Conservation (phyloP, 2,329 filamentous ascomycete genomes). For the Diplocarpon mali region DNA sequence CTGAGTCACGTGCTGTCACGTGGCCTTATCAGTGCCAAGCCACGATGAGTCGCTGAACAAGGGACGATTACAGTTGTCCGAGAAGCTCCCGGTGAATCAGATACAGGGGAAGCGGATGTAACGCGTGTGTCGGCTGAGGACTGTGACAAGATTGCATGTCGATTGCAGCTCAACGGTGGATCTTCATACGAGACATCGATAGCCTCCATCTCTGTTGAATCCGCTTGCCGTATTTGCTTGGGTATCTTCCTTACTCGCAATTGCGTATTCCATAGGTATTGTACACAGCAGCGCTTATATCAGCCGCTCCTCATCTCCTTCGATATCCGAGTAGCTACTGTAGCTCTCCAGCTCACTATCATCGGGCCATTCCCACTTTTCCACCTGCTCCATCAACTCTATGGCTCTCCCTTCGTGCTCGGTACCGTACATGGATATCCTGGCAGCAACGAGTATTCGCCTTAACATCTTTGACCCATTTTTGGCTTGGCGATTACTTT, state of each 20-base stretch:
- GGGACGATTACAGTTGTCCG: no score
- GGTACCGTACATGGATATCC: constrained; percentile 12
- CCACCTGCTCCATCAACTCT: constrained; percentile 16
- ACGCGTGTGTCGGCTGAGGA: no score
- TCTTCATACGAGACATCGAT: no score
- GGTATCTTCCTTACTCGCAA: not conserved
- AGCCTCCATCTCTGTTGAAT: no score
- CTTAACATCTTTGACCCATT: constrained; percentile 15
- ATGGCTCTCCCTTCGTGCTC: constrained; percentile 11
- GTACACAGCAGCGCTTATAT: not conserved
- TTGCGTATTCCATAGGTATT: not conserved
- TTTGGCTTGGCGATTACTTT: constrained; percentile 7
- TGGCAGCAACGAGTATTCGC: constrained; percentile 18
- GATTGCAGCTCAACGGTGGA: no score
- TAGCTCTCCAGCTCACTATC: constrained; percentile 17
- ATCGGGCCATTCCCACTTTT: constrained; percentile 23
- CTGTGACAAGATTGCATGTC: no score
- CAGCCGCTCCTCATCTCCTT: no score
- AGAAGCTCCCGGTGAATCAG: no score
- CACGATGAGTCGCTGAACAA: no score
- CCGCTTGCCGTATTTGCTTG: not conserved
- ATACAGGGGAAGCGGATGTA: no score
- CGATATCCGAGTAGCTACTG: not conserved
- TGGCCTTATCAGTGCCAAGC: no score
- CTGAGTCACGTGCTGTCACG: no score